Evolutionary conservation across 768 basidiomycete species (phyloP), one percentile per base, ranked within the genome.

Genomic region (Hericium erinaceus): DNA sequence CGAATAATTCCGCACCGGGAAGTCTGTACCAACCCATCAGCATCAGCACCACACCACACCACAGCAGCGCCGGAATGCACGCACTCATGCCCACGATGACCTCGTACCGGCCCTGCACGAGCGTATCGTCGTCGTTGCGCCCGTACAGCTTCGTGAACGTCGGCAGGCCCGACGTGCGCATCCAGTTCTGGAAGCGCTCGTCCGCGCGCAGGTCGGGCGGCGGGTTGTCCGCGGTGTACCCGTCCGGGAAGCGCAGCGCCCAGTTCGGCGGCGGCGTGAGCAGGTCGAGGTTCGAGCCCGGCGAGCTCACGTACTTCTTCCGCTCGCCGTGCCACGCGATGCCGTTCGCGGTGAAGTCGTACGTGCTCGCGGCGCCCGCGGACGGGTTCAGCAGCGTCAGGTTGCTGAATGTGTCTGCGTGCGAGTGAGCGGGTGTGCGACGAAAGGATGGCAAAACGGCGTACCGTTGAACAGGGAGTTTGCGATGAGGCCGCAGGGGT

Each of bases 151-250:
- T 98, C 37, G 92, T 85, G 71, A 99, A 99, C 6, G 95, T 98
- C 9, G 97, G 97, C 50, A 98, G 72, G 12, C 95, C 97, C 0
- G 97, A 92, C 2, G 95, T 97, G 58, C 95, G 83, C 97, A 99
- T 99, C 97, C 97, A 99, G 68, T 95, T 95, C 72, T 98, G 95
- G 77, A 99, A 98, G 65, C 90, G 94, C 70, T 98, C 90, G 66
- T 98, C 86, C 2, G 64, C 62, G 54, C 76, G 73, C 39, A 98
- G 75, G 67, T 97, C 74, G 1, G 93, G 95, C 18, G 86, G 84
- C 15, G 80, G 80, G 60, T 77, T 82, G 4, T 71, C 70, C 1
- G 72, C 67, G 3, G 82, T 83, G 72, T 97, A 98, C 57, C 80
- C 80, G 60, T 87, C 69, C 1, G 92, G 92, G 73, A 77, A 98